These are phyloP conservation scores for Auriscalpium orientale DNA, from an alignment of 768 basidiomycete genomes.

Conservation along the genomic window DNA sequence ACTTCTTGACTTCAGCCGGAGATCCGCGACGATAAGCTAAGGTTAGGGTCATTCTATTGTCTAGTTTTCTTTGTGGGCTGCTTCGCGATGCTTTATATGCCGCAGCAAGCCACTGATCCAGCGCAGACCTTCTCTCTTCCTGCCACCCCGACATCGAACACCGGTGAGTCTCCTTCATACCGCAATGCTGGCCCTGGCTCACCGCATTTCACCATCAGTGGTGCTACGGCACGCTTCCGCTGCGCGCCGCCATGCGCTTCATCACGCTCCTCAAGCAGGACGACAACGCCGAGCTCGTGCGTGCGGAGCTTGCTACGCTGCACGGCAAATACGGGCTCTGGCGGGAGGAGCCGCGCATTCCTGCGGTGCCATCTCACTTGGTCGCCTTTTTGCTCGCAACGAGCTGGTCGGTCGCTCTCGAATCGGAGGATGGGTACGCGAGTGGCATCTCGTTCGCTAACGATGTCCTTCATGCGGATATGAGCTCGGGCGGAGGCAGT, in stretches of 20 bases:
- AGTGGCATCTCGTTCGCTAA: conserved; percentile 15
- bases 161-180: too few relatives aligned
- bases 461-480: conserved; percentile 15
- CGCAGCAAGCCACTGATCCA: too few relatives aligned
- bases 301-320: conserved; percentile 25
- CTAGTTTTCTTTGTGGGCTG: too few relatives aligned
- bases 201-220: conserved; percentile 29
- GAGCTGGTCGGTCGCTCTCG: conserved; percentile 16
- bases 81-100: too few relatives aligned
- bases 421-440: conserved; percentile 18
- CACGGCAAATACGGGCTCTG: conserved; percentile 24
- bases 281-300: conserved; percentile 30
- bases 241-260: conserved; percentile 26
- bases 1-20: too few relatives aligned
- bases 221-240: conserved; percentile 30
- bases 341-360: conserved; percentile 11
- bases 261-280: conserved; percentile 27
- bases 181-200: too few relatives aligned
- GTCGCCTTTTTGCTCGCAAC: conserved; percentile 23
- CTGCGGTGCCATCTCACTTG: conserved; percentile 27
- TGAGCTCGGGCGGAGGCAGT: conserved; percentile 23
- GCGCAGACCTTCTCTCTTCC: too few relatives aligned
- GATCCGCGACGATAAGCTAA: too few relatives aligned
- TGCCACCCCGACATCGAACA: too few relatives aligned
- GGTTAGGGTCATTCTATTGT: too few relatives aligned